Base-by-base conservation (phyloP, 139 green algal genomes). In the Chlorella sp. region DNA sequence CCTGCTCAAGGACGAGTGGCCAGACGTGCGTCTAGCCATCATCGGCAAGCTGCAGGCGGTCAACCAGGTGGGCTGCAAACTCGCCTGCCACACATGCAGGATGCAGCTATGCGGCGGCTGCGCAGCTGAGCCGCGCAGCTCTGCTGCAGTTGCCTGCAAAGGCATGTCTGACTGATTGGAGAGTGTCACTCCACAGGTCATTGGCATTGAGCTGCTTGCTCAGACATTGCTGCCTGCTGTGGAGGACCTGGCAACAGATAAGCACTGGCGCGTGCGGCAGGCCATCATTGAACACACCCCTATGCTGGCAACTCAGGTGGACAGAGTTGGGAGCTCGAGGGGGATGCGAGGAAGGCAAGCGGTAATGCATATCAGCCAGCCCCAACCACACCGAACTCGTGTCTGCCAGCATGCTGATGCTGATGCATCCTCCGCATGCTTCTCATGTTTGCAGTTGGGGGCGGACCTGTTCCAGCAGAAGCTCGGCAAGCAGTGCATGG, bases 271-370 rank as follows among this genome's bases (percentile, higher is more conserved):
- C 32, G 97, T 99, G 85, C 91, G 98, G 63, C 90, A 99, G 74
- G 98, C 98, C 20, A 99, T 99, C 87, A 98, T 99, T 81, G 93
- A 98, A 87, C 98, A 99, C 93, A 97, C 99, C 57, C 98, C 98
- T 13, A 87, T 99, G 85, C 92, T 99, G 81, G 98, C 98, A 38
- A 89, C 85, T 34, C 96, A 99, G 92, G 92, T 98, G 74, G 95
- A 95, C 12, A 34, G 0, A 6, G 4, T 9, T 30, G 5, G 4
- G 5, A 11, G 44, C n/a, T n/a, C n/a, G n/a, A n/a, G n/a, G n/a
- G n/a, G n/a, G n/a, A n/a, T n/a, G n/a, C n/a, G n/a, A n/a, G n/a
- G n/a, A n/a, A n/a, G n/a, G n/a, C n/a, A n/a, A n/a, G n/a, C n/a
- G n/a, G n/a, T n/a, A n/a, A n/a, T n/a, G n/a, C n/a, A n/a, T n/a